Percentiles rank a stretch among this genome's conserved stretches.
Evolutionary conservation across 164 flowering plant genomes (phyloP).

Genomic region (Kingdonia uniflora): DNA sequence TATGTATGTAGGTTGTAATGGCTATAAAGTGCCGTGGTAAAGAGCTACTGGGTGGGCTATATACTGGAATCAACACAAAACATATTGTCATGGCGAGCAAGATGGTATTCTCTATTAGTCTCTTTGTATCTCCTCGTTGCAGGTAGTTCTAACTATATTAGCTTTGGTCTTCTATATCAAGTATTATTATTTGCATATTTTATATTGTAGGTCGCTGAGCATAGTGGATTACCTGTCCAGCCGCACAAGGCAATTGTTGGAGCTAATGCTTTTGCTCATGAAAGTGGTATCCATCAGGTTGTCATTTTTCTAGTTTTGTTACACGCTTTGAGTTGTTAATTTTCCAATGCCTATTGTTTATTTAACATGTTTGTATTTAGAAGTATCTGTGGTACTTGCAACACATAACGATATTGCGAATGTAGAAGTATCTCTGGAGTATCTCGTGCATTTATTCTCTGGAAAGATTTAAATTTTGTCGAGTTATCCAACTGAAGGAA

Average conservation of each 20-base stretch:
- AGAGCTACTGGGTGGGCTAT: constrained; percentile 60
- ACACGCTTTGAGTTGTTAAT: not conserved
- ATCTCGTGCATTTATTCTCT: too few species aligned
- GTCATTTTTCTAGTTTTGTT: not conserved
- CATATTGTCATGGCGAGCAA: constrained; percentile 84
- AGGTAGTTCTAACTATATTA: too few species aligned
- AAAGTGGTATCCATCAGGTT: constrained; percentile 99
- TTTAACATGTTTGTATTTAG: not conserved
- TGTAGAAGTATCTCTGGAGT: too few species aligned
- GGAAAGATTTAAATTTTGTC: too few species aligned
- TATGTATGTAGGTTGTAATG: constrained; percentile 71
- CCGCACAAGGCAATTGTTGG: constrained; percentile 99
- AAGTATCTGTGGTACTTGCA: too few species aligned
- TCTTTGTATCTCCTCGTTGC: not conserved
- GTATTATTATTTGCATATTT: not conserved
- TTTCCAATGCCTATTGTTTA: not conserved
- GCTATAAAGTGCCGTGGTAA: constrained; percentile 70
- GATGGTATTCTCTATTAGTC: constrained; percentile 46
- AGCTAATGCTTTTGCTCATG: constrained; percentile 98
- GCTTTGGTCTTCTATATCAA: too few species aligned
- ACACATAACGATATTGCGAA: not conserved
- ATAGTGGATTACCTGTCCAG: constrained; percentile 67
- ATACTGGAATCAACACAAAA: constrained; percentile 61
- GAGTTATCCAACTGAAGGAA: too few species aligned
- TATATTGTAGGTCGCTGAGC: constrained; percentile 61